Base-by-base conservation (phyloP, 2,329 filamentous ascomycete species). In the Claviceps cyperi region DNA sequence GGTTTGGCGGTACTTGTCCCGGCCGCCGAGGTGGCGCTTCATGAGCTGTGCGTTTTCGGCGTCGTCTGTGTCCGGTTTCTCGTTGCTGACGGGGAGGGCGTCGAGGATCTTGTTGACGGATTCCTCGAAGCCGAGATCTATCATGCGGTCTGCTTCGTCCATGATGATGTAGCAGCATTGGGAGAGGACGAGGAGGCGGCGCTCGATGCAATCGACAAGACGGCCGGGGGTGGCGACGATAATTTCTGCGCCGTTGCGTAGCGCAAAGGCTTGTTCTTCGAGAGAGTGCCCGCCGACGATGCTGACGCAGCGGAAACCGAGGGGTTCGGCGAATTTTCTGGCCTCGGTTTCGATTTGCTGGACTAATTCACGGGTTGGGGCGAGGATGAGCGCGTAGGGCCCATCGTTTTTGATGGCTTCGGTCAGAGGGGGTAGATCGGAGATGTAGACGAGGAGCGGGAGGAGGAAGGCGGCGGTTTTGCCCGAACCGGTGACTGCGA, bases 101-200 rank as follows among this genome's bases (percentile, higher is more conserved):
- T 95, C 89, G 44, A 98, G 81, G 59, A 98, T 98, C 68, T 94
- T 94, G 69, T 96, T 97, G 52, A 98, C 87, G 0, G 89, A 86
- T 60, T 97, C 92, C 68, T 98, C 92, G 64, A 98, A 98, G 44
- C 92, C 92, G 53, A 97, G 80, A 64, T 98, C 92, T 56, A 98
- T 94, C 92, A 98, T 98, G 50, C 91, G 86, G 69, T 98, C 92
- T 38, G 92, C 92, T 76, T 98, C 92, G 65, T 98, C 92, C 91
- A 98, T 96, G 68, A 98, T 95, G 51, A 97, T 80, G 69, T 97
- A 97, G 70, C 90, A 95, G 67, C 92, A 97, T 68, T 97, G 92
- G n/a, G 82, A 83, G 46, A 97, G 78, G 1, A 98, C 91, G 2
- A 97, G 75, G 32, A 97, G 80, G 36, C 91, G 83, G 17, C 92